Evolutionary conservation across 1,284 basidiomycete genomes (phyloP).

Genomic region (Tilletia setariae): DNA sequence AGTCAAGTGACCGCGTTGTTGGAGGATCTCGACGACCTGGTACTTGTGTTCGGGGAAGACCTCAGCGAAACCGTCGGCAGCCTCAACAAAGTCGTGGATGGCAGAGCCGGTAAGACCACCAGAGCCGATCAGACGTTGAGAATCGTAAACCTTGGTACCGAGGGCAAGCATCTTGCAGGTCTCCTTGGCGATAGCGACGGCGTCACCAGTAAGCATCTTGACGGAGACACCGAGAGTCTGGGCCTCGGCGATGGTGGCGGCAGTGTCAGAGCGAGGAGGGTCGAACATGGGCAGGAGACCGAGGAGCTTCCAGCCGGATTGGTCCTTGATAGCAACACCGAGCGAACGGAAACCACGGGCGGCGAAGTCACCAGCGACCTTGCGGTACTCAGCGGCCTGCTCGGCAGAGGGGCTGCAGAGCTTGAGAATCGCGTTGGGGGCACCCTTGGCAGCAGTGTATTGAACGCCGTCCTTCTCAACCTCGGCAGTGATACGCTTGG

Average conservation of each 20-base stretch:
- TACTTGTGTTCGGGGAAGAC: constrained; percentile 63
- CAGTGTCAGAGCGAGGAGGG: constrained; percentile 62
- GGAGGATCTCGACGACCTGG: constrained; percentile 62
- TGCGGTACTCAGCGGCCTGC: constrained; percentile 57
- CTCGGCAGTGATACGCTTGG: constrained; percentile 63
- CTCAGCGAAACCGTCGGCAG: constrained; percentile 63
- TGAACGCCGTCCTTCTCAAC: constrained; percentile 60
- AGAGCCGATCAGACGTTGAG: constrained; percentile 61
- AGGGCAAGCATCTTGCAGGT: constrained; percentile 60
- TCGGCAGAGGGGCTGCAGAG: constrained; percentile 57
- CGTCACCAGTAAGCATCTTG: constrained; percentile 65
- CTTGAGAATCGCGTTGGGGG: constrained; percentile 62
- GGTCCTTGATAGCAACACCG: constrained; percentile 61
- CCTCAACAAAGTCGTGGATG: constrained; percentile 61
- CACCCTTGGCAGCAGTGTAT: constrained; percentile 62
- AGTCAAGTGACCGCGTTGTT: constrained; percentile 61
- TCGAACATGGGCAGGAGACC: constrained; percentile 60
- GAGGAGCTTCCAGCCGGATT: constrained; percentile 59
- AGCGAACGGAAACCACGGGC: constrained; percentile 61
- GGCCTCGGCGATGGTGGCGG: constrained; percentile 61
- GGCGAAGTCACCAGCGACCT: constrained; percentile 58
- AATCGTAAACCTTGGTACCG: constrained; percentile 63
- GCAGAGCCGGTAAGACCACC: constrained; percentile 61
- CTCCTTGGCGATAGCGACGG: constrained; percentile 63
- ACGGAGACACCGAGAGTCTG: constrained; percentile 60